A percentile compares a stretch with the other conserved stretches of the same genome.
Evolutionary conservation across 768 basidiomycete species (phyloP).

Genomic region (Dendrothele bispora): DNA sequence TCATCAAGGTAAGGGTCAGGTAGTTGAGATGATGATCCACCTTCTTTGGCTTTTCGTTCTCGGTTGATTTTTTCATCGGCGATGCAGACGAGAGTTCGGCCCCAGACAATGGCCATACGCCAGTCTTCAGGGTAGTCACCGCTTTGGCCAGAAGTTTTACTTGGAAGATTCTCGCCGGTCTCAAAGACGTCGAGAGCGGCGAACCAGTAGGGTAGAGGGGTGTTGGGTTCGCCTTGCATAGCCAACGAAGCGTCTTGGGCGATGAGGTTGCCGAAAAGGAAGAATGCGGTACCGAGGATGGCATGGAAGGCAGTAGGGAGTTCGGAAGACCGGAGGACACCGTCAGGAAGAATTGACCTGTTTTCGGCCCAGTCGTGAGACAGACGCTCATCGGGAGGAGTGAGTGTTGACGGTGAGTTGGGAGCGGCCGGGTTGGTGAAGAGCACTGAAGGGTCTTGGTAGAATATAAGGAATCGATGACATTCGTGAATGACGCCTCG

Average conservation of each 20-base stretch:
- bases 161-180: constrained; percentile 62
- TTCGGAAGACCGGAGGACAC: constrained; percentile 31
- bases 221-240: constrained; percentile 53
- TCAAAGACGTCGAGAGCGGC: constrained; percentile 73
- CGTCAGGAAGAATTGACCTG: constrained; percentile 11
- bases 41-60: constrained; percentile 17
- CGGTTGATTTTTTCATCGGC: constrained; percentile 50
- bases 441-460: constrained; percentile 57
- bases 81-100: constrained; percentile 60
- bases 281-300: constrained; percentile 62
- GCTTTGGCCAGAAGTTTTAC: constrained; percentile 34
- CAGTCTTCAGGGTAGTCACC: constrained; percentile 52
- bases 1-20: constrained; percentile 22
- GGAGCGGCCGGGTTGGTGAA: constrained; percentile 29
- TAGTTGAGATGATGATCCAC: background rate
- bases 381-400: constrained; percentile 15
- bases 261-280: constrained; percentile 63
- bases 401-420: constrained; percentile 13
- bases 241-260: constrained; percentile 50
- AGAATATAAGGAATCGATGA: constrained; percentile 55
- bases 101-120: constrained; percentile 69
- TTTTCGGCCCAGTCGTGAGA: constrained; percentile 16
- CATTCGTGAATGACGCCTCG: constrained; percentile 69
- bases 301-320: constrained; percentile 67
- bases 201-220: constrained; percentile 58